Evolutionary conservation across 179 eudicot species (phyloP).

Genomic region (Silene vulgaris): DNA sequence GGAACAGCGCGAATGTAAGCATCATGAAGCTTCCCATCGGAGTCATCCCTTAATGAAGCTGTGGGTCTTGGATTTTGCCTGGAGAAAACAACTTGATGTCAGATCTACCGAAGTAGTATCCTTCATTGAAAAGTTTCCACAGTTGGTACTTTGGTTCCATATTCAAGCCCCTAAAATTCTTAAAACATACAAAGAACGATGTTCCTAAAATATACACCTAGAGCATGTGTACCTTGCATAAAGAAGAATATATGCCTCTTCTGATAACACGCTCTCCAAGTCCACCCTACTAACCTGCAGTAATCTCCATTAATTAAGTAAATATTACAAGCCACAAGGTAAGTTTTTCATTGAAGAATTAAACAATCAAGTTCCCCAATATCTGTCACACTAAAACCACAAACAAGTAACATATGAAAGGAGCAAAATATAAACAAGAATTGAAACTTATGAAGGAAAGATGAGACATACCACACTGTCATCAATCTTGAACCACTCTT

Average conservation of each 20-base stretch:
- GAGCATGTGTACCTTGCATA: slow-evolving; percentile 58
- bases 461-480: slow-evolving; percentile 63
- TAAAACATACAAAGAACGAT: neutral
- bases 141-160: neutral
- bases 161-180: neutral
- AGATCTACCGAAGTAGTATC: neutral
- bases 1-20: slow-evolving; percentile 18
- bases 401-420: neutral
- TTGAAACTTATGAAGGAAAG: neutral
- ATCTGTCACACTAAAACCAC: slow-evolving; percentile 4
- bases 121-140: neutral
- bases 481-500: slow-evolving; percentile 81
- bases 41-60: slow-evolving; percentile 6
- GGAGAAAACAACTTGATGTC: slow-evolving; percentile 8
- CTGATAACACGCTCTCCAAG: slow-evolving; percentile 54
- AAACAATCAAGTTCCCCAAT: slow-evolving; percentile 5
- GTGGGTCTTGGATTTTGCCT: slow-evolving; percentile 32
- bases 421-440: neutral
- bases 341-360: neutral
- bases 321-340: neutral
- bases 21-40: slow-evolving; percentile 14
- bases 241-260: slow-evolving; percentile 84
- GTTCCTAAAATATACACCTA: neutral
- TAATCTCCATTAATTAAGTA: slow-evolving; percentile 20
- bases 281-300: slow-evolving; percentile 62